phyloP scores from a whole-genome alignment of 2,329 filamentous ascomycete species.

The Paraconiothyrium sp. region DNA sequence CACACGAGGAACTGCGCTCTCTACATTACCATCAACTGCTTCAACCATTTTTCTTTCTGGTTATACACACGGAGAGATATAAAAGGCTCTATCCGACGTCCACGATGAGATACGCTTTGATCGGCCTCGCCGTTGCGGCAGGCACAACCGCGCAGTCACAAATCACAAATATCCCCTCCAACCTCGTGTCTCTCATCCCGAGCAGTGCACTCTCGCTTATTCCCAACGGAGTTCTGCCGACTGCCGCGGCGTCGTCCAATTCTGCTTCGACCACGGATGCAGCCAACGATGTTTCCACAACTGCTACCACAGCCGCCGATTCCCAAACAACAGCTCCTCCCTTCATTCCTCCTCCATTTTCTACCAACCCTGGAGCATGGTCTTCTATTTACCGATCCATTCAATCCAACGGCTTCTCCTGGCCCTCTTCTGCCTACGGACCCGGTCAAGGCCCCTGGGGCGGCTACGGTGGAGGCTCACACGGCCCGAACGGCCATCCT shows the following conservation, averaged over 20 bases:
- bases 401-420: conserved; percentile 32
- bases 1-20: neutral
- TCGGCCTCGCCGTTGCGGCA: conserved; percentile 19
- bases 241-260: neutral
- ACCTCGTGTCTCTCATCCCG: conserved; percentile 2
- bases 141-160: neutral
- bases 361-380: conserved; percentile 31
- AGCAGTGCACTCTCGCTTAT: conserved; percentile 2
- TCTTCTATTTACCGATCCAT: conserved; percentile 40
- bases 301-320: conserved; percentile 1
- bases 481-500: conserved; percentile 22
- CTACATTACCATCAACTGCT: neutral
- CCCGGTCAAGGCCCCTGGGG: conserved; percentile 31
- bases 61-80: neutral
- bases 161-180: neutral
- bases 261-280: neutral
- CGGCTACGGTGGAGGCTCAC: conserved; percentile 23
- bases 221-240: conserved; percentile 11
- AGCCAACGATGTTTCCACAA: neutral
- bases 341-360: conserved; percentile 15
- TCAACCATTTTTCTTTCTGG: neutral
- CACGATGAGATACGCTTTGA: conserved; percentile 15
- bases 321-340: conserved; percentile 8
- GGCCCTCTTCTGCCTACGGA: conserved; percentile 34
- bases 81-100: neutral